These are phyloP conservation scores for Kodamaea arcana DNA, from an alignment of 1,139 yeast species.

Conservation along the genomic window DNA sequence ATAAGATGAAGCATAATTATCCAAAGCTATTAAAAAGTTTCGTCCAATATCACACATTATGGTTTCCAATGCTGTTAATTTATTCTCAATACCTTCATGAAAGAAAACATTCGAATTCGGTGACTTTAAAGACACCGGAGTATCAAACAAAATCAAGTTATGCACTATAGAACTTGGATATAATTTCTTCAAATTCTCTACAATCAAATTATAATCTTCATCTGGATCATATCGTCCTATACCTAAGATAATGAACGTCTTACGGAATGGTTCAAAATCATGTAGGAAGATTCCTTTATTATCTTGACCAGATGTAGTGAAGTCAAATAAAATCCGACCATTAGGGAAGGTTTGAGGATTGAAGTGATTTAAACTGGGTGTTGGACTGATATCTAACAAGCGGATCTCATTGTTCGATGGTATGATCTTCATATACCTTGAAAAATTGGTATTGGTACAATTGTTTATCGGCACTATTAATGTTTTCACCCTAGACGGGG, in stretches of 20 bases:
- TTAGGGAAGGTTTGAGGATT: conserved; percentile 83
- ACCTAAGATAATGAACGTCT: conserved; percentile 67
- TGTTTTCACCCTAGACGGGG: conserved; percentile 65
- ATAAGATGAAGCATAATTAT: conserved; percentile 65
- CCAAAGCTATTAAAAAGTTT: conserved; percentile 59
- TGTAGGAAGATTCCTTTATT: conserved; percentile 61
- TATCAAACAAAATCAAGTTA: conserved; percentile 55
- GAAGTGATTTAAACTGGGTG: conserved; percentile 52
- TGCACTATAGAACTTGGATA: conserved; percentile 65
- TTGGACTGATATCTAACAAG: conserved; percentile 70
- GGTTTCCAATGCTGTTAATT: conserved; percentile 54
- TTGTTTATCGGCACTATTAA: conserved; percentile 68
- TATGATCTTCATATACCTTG: conserved; percentile 42
- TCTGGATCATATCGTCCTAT: conserved; percentile 42
- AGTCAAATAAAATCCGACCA: conserved; percentile 65
- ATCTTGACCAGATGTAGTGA: conserved; percentile 47
- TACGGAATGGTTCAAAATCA: conserved; percentile 87
- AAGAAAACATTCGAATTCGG: conserved; percentile 22
- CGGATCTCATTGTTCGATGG: conserved; percentile 58
- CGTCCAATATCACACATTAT: conserved; percentile 69
- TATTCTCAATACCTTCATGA: conserved; percentile 18
- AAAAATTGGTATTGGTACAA: conserved; percentile 48
- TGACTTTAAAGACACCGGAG: conserved; percentile 27
- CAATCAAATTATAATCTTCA: conserved; percentile 21
- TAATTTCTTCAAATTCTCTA: conserved; percentile 20